A percentile compares a stretch with the other conserved stretches of the same genome.
phyloP scores from a whole-genome alignment of 768 basidiomycete genomes.

The Lactarius psammicola region DNA sequence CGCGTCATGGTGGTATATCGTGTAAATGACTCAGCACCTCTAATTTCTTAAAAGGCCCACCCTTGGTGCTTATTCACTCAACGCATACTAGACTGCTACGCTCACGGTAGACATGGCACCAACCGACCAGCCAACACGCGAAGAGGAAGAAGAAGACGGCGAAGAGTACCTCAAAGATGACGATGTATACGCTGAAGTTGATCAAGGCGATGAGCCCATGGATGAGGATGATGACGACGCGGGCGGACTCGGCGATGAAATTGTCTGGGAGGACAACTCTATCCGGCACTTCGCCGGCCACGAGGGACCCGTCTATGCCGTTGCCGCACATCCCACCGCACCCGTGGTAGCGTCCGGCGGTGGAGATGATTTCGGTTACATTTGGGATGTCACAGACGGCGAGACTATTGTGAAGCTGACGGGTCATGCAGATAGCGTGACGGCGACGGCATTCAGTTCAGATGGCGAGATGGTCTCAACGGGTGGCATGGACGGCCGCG shows the following conservation, averaged over 20 bases:
- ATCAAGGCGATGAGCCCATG: slow-evolving; percentile 69
- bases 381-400: slow-evolving; percentile 86
- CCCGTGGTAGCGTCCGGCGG: slow-evolving; percentile 89
- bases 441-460: slow-evolving; percentile 68
- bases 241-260: slow-evolving; percentile 31
- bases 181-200: slow-evolving; percentile 66
- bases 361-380: slow-evolving; percentile 91
- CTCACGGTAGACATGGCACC: slow-evolving; percentile 13
- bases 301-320: slow-evolving; percentile 73
- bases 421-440: slow-evolving; percentile 93
- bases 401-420: slow-evolving; percentile 80
- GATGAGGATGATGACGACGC: slow-evolving; percentile 53
- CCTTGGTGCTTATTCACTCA: not conserved
- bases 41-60: slow-evolving; percentile 7
- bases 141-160: slow-evolving; percentile 7
- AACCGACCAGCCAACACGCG: slow-evolving; percentile 7
- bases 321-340: slow-evolving; percentile 79
- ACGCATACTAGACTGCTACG: slow-evolving; percentile 1
- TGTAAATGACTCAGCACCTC: slow-evolving; percentile 19
- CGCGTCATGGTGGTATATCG: not conserved
- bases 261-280: slow-evolving; percentile 55
- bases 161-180: slow-evolving; percentile 55
- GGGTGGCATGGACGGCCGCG: slow-evolving; percentile 97
- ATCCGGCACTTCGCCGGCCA: slow-evolving; percentile 71
- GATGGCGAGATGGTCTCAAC: slow-evolving; percentile 95